phyloP scores from a whole-genome alignment of 176 grass and related monocot species.

The Carex parvula region DNA sequence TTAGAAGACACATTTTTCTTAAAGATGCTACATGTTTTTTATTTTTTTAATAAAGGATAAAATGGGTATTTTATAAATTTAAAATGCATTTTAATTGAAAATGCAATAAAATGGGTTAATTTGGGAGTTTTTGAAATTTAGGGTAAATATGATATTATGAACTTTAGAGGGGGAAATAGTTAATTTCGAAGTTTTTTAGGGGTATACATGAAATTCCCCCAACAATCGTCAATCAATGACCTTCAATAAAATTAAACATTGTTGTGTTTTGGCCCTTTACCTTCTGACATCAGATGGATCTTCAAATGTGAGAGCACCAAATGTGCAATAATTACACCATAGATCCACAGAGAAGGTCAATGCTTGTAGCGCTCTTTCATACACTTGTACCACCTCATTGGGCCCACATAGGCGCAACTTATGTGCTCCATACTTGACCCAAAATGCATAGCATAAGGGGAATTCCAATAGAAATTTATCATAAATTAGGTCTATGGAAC shows the following conservation, averaged over 20 bases:
- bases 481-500: slow-evolving; percentile 56
- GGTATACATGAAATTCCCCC: too few species aligned
- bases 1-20: too few species aligned
- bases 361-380: slow-evolving; percentile 66
- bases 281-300: slow-evolving; percentile 73
- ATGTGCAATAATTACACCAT: slow-evolving; percentile 72
- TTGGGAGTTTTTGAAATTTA: too few species aligned
- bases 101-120: too few species aligned
- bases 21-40: too few species aligned
- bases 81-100: too few species aligned
- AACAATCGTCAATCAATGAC: not conserved
- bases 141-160: too few species aligned
- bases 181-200: too few species aligned
- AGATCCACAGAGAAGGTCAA: slow-evolving; percentile 60
- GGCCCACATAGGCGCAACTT: slow-evolving; percentile 51
- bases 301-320: slow-evolving; percentile 35
- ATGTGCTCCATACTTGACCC: slow-evolving; percentile 75
- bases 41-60: too few species aligned
- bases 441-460: slow-evolving; percentile 76
- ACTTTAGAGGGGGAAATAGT: too few species aligned
- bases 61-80: too few species aligned
- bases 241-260: not conserved
- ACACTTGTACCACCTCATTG: slow-evolving; percentile 48
- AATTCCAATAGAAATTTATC: slow-evolving; percentile 61
- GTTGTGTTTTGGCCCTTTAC: slow-evolving; percentile 37